These are phyloP conservation scores for Grigorovia humatica DNA, from an alignment of 805 yeast species.

Conservation along the genomic window DNA sequence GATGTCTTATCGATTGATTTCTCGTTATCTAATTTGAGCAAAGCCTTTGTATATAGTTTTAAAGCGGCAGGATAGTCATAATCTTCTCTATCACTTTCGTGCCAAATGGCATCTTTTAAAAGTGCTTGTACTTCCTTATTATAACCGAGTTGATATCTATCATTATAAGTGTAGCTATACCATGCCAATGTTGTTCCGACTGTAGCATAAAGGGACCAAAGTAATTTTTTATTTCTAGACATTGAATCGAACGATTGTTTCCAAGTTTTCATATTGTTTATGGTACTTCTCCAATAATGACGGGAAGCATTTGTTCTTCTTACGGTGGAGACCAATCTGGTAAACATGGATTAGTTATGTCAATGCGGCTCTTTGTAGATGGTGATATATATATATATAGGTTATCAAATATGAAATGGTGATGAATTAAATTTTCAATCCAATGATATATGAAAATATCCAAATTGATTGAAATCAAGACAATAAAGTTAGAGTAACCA, in stretches of 20 bases:
- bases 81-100: constrained; percentile 61
- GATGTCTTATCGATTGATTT: constrained; percentile 34
- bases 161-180: background rate
- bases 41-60: constrained; percentile 56
- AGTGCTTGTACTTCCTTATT: background rate
- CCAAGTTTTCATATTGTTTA: background rate
- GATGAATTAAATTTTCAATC: too few species aligned
- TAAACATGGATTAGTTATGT: background rate
- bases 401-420: too few species aligned
- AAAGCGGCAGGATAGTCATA: constrained; percentile 52
- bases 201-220: background rate
- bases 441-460: too few species aligned
- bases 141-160: background rate
- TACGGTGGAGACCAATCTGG: background rate
- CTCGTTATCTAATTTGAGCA: constrained; percentile 33
- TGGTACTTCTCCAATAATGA: background rate
- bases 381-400: too few species aligned
- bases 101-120: constrained; percentile 69
- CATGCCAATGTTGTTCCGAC: background rate
- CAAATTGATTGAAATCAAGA: background rate
- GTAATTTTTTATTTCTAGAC: background rate
- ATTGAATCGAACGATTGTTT: background rate
- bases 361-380: too few species aligned
- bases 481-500: background rate
- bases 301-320: background rate